phyloP scores from a whole-genome alignment of 306 rosid genomes.

The Begonia fuchsioides region DNA sequence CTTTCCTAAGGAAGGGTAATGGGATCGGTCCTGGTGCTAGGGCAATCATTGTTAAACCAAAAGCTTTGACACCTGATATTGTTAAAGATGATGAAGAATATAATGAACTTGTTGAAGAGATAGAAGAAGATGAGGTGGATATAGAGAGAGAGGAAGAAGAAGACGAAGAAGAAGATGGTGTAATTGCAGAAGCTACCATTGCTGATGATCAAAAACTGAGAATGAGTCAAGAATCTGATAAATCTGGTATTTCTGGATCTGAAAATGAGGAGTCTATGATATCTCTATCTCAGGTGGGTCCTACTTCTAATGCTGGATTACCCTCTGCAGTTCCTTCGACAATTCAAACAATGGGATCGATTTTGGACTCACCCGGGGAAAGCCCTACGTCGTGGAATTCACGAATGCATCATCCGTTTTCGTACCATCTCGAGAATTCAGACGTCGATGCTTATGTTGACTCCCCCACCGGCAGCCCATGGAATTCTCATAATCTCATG shows the following conservation, averaged over 20 bases:
- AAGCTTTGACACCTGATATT: conserved; percentile 43
- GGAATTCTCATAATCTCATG: conserved; percentile 75
- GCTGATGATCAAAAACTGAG: conserved; percentile 48
- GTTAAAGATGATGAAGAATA: conserved; percentile 38
- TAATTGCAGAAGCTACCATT: conserved; percentile 32
- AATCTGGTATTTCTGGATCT: no score
- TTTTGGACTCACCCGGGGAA: conserved; percentile 79
- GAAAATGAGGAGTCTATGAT: conserved; percentile 38
- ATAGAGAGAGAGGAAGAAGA: conserved; percentile 36
- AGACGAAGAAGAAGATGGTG: conserved; percentile 35
- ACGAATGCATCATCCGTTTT: conserved; percentile 51
- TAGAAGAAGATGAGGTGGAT: conserved; percentile 41
- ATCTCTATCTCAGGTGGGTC: conserved; percentile 67
- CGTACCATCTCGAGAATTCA: conserved; percentile 69
- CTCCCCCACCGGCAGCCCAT: conserved; percentile 95
- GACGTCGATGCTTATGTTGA: conserved; percentile 81
- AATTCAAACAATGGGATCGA: conserved; percentile 41
- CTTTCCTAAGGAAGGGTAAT: conserved; percentile 57
- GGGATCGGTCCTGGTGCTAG: conserved; percentile 40
- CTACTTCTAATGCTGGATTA: conserved; percentile 48
- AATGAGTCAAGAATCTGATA: conserved; percentile 51
- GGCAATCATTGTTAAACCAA: conserved; percentile 33
- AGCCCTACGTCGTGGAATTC: conserved; percentile 95
- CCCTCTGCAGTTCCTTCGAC: conserved; percentile 34
- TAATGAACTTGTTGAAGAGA: conserved; percentile 55